These are phyloP conservation scores for Rhynchosporium agropyri DNA, from an alignment of 2,329 filamentous ascomycete species.

Conservation along the genomic window DNA sequence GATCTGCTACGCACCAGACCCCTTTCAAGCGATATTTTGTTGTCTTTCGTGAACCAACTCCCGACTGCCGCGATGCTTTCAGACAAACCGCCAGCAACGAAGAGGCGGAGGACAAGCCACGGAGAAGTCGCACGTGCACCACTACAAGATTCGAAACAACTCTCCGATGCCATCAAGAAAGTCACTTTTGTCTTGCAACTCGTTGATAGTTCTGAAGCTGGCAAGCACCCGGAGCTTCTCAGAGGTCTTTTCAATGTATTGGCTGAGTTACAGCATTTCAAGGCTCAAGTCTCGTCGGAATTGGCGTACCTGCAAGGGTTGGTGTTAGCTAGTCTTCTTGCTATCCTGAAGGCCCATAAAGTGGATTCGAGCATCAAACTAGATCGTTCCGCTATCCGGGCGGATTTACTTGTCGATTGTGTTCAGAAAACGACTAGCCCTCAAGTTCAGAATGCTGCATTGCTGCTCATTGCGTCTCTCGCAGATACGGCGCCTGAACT, in stretches of 20 bases:
- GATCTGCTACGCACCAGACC: conserved; percentile 73
- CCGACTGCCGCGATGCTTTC: conserved; percentile 74
- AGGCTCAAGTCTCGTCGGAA: conserved; percentile 79
- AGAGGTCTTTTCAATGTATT: conserved; percentile 80
- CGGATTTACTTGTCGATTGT: conserved; percentile 90
- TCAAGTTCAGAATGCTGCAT: conserved; percentile 88
- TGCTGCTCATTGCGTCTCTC: conserved; percentile 84
- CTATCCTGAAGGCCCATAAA: conserved; percentile 80
- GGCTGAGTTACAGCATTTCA: conserved; percentile 84
- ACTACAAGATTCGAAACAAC: conserved; percentile 64
- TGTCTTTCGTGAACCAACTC: conserved; percentile 72
- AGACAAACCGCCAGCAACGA: conserved; percentile 71
- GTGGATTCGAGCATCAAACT: conserved; percentile 62
- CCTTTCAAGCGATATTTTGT: conserved; percentile 73
- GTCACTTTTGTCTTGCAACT: conserved; percentile 88
- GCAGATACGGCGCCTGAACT: conserved; percentile 87
- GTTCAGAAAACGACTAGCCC: conserved; percentile 89
- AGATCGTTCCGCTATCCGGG: conserved; percentile 78
- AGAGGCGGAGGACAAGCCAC: conserved; percentile 77
- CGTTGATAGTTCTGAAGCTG: conserved; percentile 77
- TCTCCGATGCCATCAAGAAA: conserved; percentile 70
- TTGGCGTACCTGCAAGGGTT: conserved; percentile 88
- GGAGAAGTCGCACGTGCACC: conserved; percentile 65
- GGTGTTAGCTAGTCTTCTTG: conserved; percentile 77
- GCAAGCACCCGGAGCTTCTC: conserved; percentile 74